Conservation (phyloP, 1,284 basidiomycete genomes). For the Malassezia japonica region DNA sequence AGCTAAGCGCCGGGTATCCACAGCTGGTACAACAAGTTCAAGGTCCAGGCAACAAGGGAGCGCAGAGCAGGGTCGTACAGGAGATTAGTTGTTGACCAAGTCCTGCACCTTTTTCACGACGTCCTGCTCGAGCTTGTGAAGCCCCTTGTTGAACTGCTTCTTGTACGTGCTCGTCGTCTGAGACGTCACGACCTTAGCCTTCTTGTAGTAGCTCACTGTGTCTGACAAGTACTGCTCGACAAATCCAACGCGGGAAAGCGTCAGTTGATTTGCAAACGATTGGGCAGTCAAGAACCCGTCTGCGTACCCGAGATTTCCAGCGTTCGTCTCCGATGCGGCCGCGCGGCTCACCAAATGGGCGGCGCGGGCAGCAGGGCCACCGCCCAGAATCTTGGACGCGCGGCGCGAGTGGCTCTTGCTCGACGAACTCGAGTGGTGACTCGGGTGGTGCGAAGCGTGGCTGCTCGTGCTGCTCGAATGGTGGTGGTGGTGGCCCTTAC, state of each 20-base stretch:
- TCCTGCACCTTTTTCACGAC: neutral
- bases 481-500: neutral
- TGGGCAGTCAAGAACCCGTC: conserved; percentile 14
- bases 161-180: neutral
- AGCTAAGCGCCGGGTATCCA: neutral
- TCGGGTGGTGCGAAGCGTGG: neutral
- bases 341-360: neutral
- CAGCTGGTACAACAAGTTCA: neutral
- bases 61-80: neutral
- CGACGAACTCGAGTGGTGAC: neutral
- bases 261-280: conserved; percentile 6
- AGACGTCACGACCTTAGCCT: conserved; percentile 1
- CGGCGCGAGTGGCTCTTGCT: neutral
- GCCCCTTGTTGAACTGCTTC: conserved; percentile 6
- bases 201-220: conserved; percentile 6
- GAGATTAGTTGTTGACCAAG: neutral
- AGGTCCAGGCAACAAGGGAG: neutral
- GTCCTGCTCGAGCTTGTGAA: neutral
- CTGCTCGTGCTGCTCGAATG: neutral
- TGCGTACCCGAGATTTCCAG: conserved; percentile 5
- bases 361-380: neutral
- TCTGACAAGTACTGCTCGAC: conserved; percentile 14
- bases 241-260: conserved; percentile 16
- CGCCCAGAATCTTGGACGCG: neutral
- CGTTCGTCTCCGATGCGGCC: neutral